Base-by-base conservation (phyloP, 345 rosid genomes). In the Populus simonii region DNA sequence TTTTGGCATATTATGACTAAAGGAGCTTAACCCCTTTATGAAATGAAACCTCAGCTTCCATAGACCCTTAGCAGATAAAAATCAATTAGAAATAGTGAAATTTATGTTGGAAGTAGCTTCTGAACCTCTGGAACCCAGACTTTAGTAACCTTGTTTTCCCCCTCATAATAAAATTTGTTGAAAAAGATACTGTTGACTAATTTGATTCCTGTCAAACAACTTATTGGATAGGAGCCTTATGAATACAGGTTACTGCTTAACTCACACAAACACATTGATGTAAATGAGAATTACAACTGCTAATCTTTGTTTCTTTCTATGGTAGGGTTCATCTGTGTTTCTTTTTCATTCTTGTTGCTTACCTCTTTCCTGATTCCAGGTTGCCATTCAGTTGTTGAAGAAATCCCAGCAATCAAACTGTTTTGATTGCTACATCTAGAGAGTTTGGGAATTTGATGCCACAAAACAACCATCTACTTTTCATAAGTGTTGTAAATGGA, bases 401-500 rank as follows among this genome's bases (percentile, higher is more conserved):
- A 45, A 2, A 45, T 63, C 75, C 66, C 36, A 51, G 72, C 25
- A 41, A 68, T 76, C 22, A 35, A 68, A 74, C 66, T 35, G 17
- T 53, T 33, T 82, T 43, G 76, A 12, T 53, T 36, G 27, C 72
- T 69, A n/a, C 66, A 47, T 69, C 76, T 81, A 23, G 79, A 63
- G 76, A 74, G 61, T 67, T 69, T 83, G 76, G 53, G 74, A 45
- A 72, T 73, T 80, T 70, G 27, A 77, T 72, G 74, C 76, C 36
- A 67, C 78, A 73, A 68, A 13, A 23, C 66, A 62, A 33, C 16
- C n/a, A 22, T n/a, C 35, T 76, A 61, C 78, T 75, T 69, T 31
- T 74, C 62, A 67, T 25, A 11, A 79, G 72, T 86, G 80, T 35
- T 29, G 41, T 61, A 66, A 41, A 95, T 92, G 98, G 92, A 91